Percentiles rank a stretch among this genome's conserved stretches.
Evolutionary conservation across 257 asterid genomes (phyloP).

Genomic region (Orobanche coerulescens): DNA sequence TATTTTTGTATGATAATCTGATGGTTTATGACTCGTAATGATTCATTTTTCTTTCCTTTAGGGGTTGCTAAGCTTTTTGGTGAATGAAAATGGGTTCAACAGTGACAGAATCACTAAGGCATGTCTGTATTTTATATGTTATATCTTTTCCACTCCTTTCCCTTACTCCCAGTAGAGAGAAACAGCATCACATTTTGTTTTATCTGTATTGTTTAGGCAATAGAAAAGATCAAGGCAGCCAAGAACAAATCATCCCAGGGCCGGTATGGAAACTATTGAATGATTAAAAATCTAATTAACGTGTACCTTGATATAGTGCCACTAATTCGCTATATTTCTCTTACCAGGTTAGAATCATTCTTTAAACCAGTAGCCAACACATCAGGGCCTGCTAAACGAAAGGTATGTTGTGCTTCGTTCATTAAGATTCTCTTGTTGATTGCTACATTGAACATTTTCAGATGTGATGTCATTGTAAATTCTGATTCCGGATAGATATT

Average conservation of each 20-base stretch:
- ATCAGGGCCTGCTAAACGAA: slow-evolving; percentile 65
- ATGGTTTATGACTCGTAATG: slow-evolving; percentile 8
- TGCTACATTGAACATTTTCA: background rate
- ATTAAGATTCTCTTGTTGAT: background rate
- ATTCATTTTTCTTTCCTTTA: slow-evolving; percentile 24
- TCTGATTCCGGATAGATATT: background rate
- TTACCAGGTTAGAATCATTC: slow-evolving; percentile 85
- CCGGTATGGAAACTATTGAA: slow-evolving; percentile 51
- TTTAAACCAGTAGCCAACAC: slow-evolving; percentile 74
- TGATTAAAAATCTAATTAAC: slow-evolving; percentile 1
- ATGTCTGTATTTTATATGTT: slow-evolving; percentile 21
- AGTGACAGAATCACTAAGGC: slow-evolving; percentile 82
- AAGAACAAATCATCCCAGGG: slow-evolving; percentile 93
- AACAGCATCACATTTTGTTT: slow-evolving; percentile 15
- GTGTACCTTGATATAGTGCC: slow-evolving; percentile 10
- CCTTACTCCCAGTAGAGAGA: slow-evolving; percentile 7
- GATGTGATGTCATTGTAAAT: background rate
- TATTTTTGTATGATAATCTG: slow-evolving; percentile 16
- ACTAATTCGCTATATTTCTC: slow-evolving; percentile 14
- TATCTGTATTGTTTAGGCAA: slow-evolving; percentile 46
- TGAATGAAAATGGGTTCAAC: slow-evolving; percentile 93
- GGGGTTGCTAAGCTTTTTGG: slow-evolving; percentile 85
- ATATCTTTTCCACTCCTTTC: background rate
- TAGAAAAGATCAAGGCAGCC: slow-evolving; percentile 93
- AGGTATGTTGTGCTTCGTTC: slow-evolving; percentile 39